Evolutionary conservation across 1,284 basidiomycete genomes (phyloP), one percentile per base, ranked within the genome.

Genomic region (Boletus semigastroideus): DNA sequence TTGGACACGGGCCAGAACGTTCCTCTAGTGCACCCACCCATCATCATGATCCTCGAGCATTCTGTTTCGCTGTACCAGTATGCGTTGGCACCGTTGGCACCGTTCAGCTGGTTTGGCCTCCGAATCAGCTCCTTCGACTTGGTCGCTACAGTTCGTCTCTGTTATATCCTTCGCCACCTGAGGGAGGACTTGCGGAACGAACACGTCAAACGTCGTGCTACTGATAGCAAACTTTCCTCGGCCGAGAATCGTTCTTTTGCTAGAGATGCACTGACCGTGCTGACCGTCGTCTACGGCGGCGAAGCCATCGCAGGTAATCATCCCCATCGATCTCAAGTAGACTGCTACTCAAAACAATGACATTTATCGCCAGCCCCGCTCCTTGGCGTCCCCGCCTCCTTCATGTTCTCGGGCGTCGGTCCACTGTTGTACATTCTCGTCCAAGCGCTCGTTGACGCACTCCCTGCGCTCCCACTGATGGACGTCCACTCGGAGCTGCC

Each of bases 241-340:
- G 55, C 76, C 13, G 85, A 87, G 59, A 62, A 71, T 30, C 68
- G 72, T 16, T 84, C 84, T 2, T 84, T 86, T 56, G 72, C 77
- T 39, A 78, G 83, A 58, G 80, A 80, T 57, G 67, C 78, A 3
- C 62, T 77, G 2, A 76, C 84, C 2, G 82, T 83, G 0, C 70
- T 88, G 31, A 70, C 81, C 10, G 81, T 89, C 31, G 86, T 89
- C 0, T 89, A 83, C 60, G 88, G 87, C 16, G 87, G 87, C 12
- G 86, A 89, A 66, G 83, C 82, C 2, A 68, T 88, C 46, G 75
- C 76, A 53, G 77, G 87, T 87, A 58, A 34, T 39, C 17, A 12
- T 20, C 46, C 34, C 37, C 1, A 30, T 47, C 43, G 20, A 54
- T 34, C 33, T 19, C 14, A 25, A 25, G 3, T 25, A 25, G 5